Conservation (phyloP, 2,329 filamentous ascomycete genomes). For the Trichoderma guizhouense region DNA sequence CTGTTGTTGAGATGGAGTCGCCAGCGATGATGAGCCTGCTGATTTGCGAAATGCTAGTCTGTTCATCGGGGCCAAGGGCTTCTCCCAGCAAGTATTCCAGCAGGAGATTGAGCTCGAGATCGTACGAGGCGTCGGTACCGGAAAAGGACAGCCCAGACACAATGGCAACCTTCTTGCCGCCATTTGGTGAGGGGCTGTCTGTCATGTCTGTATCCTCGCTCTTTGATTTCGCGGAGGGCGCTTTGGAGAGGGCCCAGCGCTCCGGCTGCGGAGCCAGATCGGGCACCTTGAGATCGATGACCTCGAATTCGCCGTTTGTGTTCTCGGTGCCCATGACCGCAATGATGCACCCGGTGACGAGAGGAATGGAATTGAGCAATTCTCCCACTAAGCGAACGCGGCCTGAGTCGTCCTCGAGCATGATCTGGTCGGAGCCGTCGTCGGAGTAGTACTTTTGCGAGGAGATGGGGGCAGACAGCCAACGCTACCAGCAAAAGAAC, state of each 20-base stretch:
- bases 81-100: conserved; percentile 88
- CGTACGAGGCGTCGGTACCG: conserved; percentile 67
- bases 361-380: conserved; percentile 61
- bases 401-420: conserved; percentile 94
- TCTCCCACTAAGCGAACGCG: conserved; percentile 75
- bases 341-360: conserved; percentile 91
- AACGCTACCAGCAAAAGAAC: conserved; percentile 58
- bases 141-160: conserved; percentile 86
- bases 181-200: not conserved
- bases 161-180: conserved; percentile 67
- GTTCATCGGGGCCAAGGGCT: conserved; percentile 57
- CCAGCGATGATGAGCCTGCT: conserved; percentile 87
- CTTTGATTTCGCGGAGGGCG: conserved; percentile 30
- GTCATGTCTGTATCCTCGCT: conserved; percentile 56
- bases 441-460: conserved; percentile 71
- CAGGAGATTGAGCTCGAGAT: conserved; percentile 71
- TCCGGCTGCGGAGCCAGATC: conserved; percentile 79
- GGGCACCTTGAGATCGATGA: conserved; percentile 84
- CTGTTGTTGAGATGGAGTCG: conserved; percentile 75
- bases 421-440: conserved; percentile 62
- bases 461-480: conserved; percentile 78
- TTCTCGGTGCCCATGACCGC: conserved; percentile 96
- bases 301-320: conserved; percentile 84
- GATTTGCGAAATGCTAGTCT: conserved; percentile 63
- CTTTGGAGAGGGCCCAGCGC: conserved; percentile 69